phyloP scores from a whole-genome alignment of 768 basidiomycete genomes.

The Sarcodon sp. region DNA sequence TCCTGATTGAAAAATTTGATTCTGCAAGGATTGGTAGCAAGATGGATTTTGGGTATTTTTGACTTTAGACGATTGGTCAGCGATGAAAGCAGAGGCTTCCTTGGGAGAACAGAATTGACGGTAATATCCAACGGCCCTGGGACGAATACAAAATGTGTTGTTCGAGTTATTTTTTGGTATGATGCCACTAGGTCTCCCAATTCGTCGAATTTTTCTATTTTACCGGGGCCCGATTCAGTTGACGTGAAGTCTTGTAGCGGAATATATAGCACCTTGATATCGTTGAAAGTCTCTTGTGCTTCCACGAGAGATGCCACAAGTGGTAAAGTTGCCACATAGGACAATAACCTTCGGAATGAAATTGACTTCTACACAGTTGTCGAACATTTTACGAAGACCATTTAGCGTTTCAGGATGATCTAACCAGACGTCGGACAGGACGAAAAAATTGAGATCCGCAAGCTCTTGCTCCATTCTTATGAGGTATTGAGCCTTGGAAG shows the following conservation, averaged over 20 bases:
- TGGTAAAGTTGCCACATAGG: slow-evolving; percentile 92
- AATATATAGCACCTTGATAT: slow-evolving; percentile 58
- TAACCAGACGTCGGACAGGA: slow-evolving; percentile 93
- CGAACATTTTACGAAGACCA: slow-evolving; percentile 77
- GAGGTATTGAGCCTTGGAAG: slow-evolving; percentile 42
- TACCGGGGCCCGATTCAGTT: background rate
- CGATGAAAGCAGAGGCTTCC: slow-evolving; percentile 65
- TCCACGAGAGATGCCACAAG: slow-evolving; percentile 66
- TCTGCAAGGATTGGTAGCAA: slow-evolving; percentile 87
- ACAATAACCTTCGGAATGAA: slow-evolving; percentile 86
- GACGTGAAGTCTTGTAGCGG: background rate
- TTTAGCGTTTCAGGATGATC: slow-evolving; percentile 76
- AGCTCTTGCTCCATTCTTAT: slow-evolving; percentile 55
- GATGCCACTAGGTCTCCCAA: slow-evolving; percentile 76
- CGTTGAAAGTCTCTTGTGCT: slow-evolving; percentile 65
- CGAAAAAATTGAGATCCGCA: slow-evolving; percentile 75
- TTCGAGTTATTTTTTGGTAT: slow-evolving; percentile 64
- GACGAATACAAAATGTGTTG: slow-evolving; percentile 86
- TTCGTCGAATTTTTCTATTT: slow-evolving; percentile 71
- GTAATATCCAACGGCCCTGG: slow-evolving; percentile 91
- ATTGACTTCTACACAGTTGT: slow-evolving; percentile 76
- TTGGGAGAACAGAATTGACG: slow-evolving; percentile 69
- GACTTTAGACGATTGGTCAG: slow-evolving; percentile 58
- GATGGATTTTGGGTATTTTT: slow-evolving; percentile 68
- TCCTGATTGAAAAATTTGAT: slow-evolving; percentile 94